Evolutionary conservation across 306 rosid species (phyloP).

Genomic region (Trifolium repens): DNA sequence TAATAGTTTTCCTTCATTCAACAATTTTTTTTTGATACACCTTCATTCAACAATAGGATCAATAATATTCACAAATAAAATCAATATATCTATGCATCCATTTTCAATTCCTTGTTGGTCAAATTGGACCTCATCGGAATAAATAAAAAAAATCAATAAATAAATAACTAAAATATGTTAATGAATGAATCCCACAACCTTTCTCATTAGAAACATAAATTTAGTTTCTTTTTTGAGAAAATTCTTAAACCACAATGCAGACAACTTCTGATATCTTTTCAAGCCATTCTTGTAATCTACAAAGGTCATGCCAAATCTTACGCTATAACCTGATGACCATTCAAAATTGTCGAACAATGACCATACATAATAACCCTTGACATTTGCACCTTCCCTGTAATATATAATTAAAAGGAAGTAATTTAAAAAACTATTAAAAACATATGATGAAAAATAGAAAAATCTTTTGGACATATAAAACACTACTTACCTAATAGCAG

Average conservation of each 20-base stretch:
- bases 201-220: neutral
- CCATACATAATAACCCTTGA: conserved; percentile 70
- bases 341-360: conserved; percentile 65
- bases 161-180: neutral
- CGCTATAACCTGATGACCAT: conserved; percentile 55
- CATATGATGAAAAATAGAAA: neutral
- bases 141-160: neutral
- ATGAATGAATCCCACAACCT: neutral
- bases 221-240: conserved; percentile 43
- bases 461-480: neutral
- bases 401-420: neutral
- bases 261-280: conserved; percentile 55
- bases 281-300: conserved; percentile 52
- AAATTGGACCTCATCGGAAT: neutral
- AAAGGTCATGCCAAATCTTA: conserved; percentile 58
- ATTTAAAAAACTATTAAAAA: neutral
- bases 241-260: conserved; percentile 57
- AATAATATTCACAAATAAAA: neutral
- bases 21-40: too few relatives aligned
- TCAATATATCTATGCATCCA: neutral
- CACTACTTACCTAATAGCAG: conserved; percentile 53
- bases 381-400: conserved; percentile 58
- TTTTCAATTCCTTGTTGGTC: neutral
- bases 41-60: too few relatives aligned
- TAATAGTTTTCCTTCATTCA: too few relatives aligned